Base-by-base conservation (phyloP, 306 rosid species). In the Casuarina equisetifolia region DNA sequence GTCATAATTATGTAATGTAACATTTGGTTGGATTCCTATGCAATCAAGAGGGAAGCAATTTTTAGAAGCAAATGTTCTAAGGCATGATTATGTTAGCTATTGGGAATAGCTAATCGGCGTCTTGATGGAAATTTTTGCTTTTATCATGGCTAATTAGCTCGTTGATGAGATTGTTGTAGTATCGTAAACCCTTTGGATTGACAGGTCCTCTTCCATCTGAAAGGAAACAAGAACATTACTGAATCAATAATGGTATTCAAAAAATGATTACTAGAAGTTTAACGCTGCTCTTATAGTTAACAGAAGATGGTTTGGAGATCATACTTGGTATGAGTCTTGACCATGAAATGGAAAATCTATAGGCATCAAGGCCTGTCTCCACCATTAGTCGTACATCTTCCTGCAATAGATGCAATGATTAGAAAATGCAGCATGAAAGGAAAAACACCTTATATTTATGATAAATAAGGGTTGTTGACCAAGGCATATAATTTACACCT, bases 341-440 rank as follows among this genome's bases (percentile, higher is more conserved):
- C 96, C 97, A 91, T 38, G 98, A 91, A 80, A 91, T 91, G 71
- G 98, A 93, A 83, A 93, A 91, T 87, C 96, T 88, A 48, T 88
- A 90, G 5, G 88, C 97, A 3, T 91, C 96, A 59, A 91, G 81
- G 45, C 98, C 97, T 11, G 82, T 84, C 71, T 91, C 88, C 44
- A 53, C 97, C 98, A 91, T 91, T 48, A 91, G 90, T 45, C 46
- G 79, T 74, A 89, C 97, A 86, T 93, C 97, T 88, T 90, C 96
- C 98, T 91, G 85, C 83, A 88, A 74, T 12, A 52, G 70, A 66
- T 40, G 15, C 38, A 66, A 25, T 32, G 42, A 25, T 25, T 25
- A 25, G 32, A 25, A 17, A 19, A 43, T 46, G 46, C 8, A 72
- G 32, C 50, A 25, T 72, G 64, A 40, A 36, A 32, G 76, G 61